A percentile compares a stretch with the other conserved stretches of the same genome.
phyloP scores from a whole-genome alignment of 257 asterid genomes.

The Gentiana macrophylla region DNA sequence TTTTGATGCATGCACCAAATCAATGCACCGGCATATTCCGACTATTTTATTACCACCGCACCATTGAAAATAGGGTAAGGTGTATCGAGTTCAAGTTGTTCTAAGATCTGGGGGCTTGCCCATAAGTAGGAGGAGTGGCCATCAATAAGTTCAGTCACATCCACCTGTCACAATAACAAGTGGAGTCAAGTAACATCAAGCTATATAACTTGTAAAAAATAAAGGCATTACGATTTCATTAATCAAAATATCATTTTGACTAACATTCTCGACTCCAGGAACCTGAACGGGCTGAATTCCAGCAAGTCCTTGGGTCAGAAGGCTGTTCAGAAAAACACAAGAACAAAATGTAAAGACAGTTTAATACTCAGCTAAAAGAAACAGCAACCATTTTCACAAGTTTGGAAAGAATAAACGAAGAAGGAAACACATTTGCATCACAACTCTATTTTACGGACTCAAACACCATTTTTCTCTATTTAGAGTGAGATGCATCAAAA shows the following conservation, averaged over 20 bases:
- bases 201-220: not conserved
- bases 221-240: not conserved
- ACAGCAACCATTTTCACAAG: not conserved
- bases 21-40: no score
- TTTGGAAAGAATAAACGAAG: not conserved
- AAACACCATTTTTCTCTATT: no score
- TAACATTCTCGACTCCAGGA: constrained; percentile 87
- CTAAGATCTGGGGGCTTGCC: constrained; percentile 58
- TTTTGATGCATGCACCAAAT: no score
- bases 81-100: constrained; percentile 70
- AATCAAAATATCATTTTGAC: not conserved
- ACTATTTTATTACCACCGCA: constrained; percentile 18
- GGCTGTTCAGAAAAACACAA: constrained; percentile 38
- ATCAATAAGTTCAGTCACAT: constrained; percentile 67
- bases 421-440: not conserved
- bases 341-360: not conserved
- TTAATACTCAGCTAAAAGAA: not conserved
- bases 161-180: constrained; percentile 37
- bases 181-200: not conserved
- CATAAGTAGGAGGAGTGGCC: constrained; percentile 90
- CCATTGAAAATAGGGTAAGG: constrained; percentile 51
- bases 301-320: constrained; percentile 91
- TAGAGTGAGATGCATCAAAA: no score
- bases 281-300: constrained; percentile 86
- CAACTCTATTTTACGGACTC: no score